Conservation (phyloP, 1,284 basidiomycete species). For the Trichosporon sp. region DNA sequence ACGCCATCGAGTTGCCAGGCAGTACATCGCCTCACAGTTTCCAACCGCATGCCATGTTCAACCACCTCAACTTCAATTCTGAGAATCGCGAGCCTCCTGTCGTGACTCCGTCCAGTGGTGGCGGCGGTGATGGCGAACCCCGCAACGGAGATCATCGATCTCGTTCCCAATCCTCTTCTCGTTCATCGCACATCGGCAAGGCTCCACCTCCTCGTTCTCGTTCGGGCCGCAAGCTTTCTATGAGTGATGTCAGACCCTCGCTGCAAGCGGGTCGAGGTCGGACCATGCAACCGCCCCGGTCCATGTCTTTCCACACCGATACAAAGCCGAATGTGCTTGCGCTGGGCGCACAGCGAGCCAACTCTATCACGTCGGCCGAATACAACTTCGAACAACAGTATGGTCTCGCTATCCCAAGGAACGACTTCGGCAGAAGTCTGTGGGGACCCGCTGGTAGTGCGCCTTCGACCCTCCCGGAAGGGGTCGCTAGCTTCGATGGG, state of each 20-base stretch:
- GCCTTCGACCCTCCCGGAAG: slow-evolving; percentile 25
- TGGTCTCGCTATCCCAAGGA: slow-evolving; percentile 31
- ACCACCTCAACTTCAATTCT: slow-evolving; percentile 31
- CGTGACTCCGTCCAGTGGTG: slow-evolving; percentile 8
- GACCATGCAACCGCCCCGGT: slow-evolving; percentile 20
- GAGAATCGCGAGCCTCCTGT: slow-evolving; percentile 39
- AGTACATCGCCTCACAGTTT: slow-evolving; percentile 25
- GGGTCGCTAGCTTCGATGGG: slow-evolving; percentile 26
- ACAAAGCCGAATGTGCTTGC: slow-evolving; percentile 14
- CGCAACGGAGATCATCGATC: slow-evolving; percentile 24
- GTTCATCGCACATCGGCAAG: slow-evolving; percentile 35
- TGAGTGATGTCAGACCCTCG: slow-evolving; percentile 36
- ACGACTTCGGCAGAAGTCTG: slow-evolving; percentile 13
- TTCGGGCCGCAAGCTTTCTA: slow-evolving; percentile 34
- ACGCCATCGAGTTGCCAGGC: slow-evolving; percentile 17
- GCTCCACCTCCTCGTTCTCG: slow-evolving; percentile 28
- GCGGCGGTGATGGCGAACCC: slow-evolving; percentile 15
- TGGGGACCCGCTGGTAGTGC: slow-evolving; percentile 25
- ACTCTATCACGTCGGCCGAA: slow-evolving; percentile 17
- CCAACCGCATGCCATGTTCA: slow-evolving; percentile 32
- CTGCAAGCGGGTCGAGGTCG: slow-evolving; percentile 14
- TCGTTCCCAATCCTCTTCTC: slow-evolving; percentile 33
- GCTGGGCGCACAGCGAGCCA: slow-evolving; percentile 13
- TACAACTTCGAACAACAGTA: slow-evolving; percentile 20
- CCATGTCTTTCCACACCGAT: slow-evolving; percentile 22